Base-by-base conservation (phyloP, 345 rosid genomes). In the Cardiospermum halicacabum region DNA sequence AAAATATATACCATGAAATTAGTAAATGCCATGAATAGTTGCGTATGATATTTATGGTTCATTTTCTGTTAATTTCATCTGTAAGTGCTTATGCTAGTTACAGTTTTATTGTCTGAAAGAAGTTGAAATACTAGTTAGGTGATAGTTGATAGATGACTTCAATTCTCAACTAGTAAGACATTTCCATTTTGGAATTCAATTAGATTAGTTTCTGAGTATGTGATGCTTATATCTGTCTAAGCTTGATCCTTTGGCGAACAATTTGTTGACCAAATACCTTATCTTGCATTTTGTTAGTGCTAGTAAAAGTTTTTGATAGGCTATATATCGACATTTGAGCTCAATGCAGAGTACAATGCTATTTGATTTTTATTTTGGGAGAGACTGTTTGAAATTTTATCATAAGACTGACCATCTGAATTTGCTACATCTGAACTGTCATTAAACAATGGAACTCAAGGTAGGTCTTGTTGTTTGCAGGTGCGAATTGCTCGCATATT, bases 401-500 rank as follows among this genome's bases (percentile, higher is more conserved):
- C 11, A 27, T 60, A 36, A 21, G 27, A 43, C 30, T 25, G 11
- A 45, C 57, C 4, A 24, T 37, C 49, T 22, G 45, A 27, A 24
- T 53, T 45, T n/a, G 51, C 21, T 27, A 50, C 25, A 25, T 30
- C 16, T 34, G 39, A 4, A 7, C 54, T 50, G 32, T 21, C 22
- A 48, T 31, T 56, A 50, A 22, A 56, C 13, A 34, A 50, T 63
- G 48, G 49, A 64, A 16, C 57, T 64, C 60, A 60, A 27, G 24
- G 49, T 36, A 31, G 53, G 18, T 5, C 58, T 50, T 72, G 54
- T 42, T 64, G 21, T 51, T 73, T 60, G 60, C 85, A 94, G 99
- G 99, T 94, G 22, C 88, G 99, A 34, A 94, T 94, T 82, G 96
- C 97, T 72, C 96, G 99, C 62, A 94, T 94, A 21, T 94, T 94